Evolutionary conservation across 495 filamentous ascomycete genomes (phyloP).

Genomic region (Hyaloscypha hepaticicola): DNA sequence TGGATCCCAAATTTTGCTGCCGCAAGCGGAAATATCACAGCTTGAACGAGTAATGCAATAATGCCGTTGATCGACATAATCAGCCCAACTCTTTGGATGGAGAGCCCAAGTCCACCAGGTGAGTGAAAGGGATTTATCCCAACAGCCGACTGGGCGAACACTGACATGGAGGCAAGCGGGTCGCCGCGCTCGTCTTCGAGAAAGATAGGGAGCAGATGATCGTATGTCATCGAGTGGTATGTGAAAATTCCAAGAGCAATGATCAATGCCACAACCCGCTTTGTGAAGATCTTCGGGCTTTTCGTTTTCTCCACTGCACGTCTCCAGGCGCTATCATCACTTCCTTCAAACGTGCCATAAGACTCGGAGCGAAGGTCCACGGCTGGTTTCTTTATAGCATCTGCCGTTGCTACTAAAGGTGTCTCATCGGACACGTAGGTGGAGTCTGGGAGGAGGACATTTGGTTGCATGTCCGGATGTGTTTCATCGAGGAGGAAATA

Average conservation of each 20-base stretch:
- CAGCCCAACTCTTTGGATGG: slow-evolving; percentile 77
- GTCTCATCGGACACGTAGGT: slow-evolving; percentile 32
- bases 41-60: slow-evolving; percentile 75
- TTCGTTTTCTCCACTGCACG: slow-evolving; percentile 26
- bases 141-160: neutral
- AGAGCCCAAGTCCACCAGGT: slow-evolving; percentile 77
- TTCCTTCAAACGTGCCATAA: slow-evolving; percentile 35
- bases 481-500: slow-evolving; percentile 93
- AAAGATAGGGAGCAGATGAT: slow-evolving; percentile 91
- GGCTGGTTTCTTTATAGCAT: slow-evolving; percentile 58
- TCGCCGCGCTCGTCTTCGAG: slow-evolving; percentile 41
- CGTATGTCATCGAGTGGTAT: slow-evolving; percentile 88
- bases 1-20: slow-evolving; percentile 27
- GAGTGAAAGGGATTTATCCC: slow-evolving; percentile 45
- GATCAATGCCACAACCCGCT: slow-evolving; percentile 77
- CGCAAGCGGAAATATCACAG: slow-evolving; percentile 41
- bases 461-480: slow-evolving; percentile 59
- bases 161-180: neutral
- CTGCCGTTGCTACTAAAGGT: slow-evolving; percentile 29
- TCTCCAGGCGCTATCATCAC: slow-evolving; percentile 24
- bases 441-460: slow-evolving; percentile 24
- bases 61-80: slow-evolving; percentile 84
- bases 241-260: slow-evolving; percentile 88
- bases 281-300: slow-evolving; percentile 63
- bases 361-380: slow-evolving; percentile 71